Evolutionary conservation across 345 rosid genomes (phyloP).

Genomic region (Euphorbia pulcherrima): DNA sequence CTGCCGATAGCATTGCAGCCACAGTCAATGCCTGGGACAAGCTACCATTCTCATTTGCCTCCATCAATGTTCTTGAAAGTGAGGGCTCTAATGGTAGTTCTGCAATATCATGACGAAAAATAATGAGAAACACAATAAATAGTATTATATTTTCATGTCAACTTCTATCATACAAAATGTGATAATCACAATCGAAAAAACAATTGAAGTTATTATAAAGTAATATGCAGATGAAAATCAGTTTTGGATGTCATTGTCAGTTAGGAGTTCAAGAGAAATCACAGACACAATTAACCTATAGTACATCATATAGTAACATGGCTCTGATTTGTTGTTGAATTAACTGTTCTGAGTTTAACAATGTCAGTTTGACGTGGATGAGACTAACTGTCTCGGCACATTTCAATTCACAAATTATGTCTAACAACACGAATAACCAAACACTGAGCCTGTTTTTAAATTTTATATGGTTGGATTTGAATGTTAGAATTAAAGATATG

Average conservation of each 20-base stretch:
- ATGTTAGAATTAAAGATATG: not conserved
- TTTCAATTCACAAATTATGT: not conserved
- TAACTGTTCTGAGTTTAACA: not conserved
- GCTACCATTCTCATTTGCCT: slow-evolving; percentile 80
- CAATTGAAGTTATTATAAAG: not conserved
- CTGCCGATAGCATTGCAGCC: slow-evolving; percentile 92
- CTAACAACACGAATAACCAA: too few relatives aligned
- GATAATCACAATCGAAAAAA: not conserved
- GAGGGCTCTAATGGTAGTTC: slow-evolving; percentile 98
- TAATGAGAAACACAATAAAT: not conserved
- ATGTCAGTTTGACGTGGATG: not conserved
- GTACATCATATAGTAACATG: not conserved
- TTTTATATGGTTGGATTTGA: not conserved
- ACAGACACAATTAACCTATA: not conserved
- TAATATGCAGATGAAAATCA: not conserved
- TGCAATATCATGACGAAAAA: slow-evolving; percentile 31
- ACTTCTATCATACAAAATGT: not conserved
- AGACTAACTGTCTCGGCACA: not conserved
- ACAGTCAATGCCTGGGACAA: slow-evolving; percentile 90
- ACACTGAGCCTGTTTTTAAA: too few relatives aligned
- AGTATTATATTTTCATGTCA: not conserved
- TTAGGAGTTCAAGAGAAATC: not conserved
- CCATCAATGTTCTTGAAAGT: slow-evolving; percentile 83
- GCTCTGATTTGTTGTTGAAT: not conserved
- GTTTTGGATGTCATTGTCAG: not conserved